Percentiles rank a stretch among this genome's conserved stretches.
Evolutionary conservation across 129 eudicot species (phyloP).

Genomic region (Daucus carota): DH1_v3.0 NC_030383.2:46205001-46205500

Average conservation of each 20-base stretch:
- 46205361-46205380: neutral
- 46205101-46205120: conserved; percentile 65
- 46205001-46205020: conserved; percentile 86
- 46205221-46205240: conserved; percentile 68
- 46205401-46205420: conserved; percentile 12
- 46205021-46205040: conserved; percentile 96
- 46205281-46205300: neutral
- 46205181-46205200: conserved; percentile 85
- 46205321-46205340: neutral
- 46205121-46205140: conserved; percentile 74
- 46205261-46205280: conserved; percentile 74
- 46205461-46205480: conserved; percentile 87
- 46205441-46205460: conserved; percentile 68
- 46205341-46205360: neutral
- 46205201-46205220: conserved; percentile 61
- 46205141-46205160: conserved; percentile 42
- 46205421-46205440: conserved; percentile 95
- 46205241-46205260: conserved; percentile 81
- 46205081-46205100: conserved; percentile 64
- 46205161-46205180: conserved; percentile 82
- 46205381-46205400: conserved; percentile 3
- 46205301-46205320: neutral
- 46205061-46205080: conserved; percentile 73
- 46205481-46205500: conserved; percentile 91
- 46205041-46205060: conserved; percentile 86